These are phyloP conservation scores for Kodamaea lidongshanica DNA, from an alignment of 805 yeast genomes.

Conservation along the genomic window DNA sequence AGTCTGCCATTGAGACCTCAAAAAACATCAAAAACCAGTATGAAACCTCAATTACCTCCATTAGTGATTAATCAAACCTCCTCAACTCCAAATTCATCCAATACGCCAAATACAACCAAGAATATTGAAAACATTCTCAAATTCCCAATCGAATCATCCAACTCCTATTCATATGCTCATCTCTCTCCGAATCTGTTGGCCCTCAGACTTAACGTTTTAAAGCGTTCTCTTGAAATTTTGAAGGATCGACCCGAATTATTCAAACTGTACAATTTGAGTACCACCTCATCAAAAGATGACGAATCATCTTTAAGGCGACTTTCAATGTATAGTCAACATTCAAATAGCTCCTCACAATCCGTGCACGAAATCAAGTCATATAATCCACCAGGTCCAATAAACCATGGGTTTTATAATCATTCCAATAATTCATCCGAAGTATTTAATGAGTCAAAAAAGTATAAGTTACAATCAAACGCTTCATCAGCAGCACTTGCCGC, in stretches of 20 bases:
- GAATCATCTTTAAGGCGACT: constrained; percentile 8
- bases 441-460: constrained; percentile 11
- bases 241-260: constrained; percentile 54
- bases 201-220: constrained; percentile 64
- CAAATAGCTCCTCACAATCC: constrained; percentile 8
- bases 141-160: constrained; percentile 75
- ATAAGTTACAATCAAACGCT: constrained; percentile 31
- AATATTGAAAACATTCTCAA: constrained; percentile 39
- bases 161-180: constrained; percentile 80
- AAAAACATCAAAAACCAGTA: not conserved
- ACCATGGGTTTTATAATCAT: constrained; percentile 9
- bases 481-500: constrained; percentile 45
- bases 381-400: constrained; percentile 7
- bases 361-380: constrained; percentile 4
- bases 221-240: constrained; percentile 68
- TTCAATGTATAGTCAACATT: constrained; percentile 8
- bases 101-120: constrained; percentile 6
- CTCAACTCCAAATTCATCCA: constrained; percentile 7
- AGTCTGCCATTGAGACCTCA: not conserved
- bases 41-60: not conserved
- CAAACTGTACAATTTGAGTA: constrained; percentile 15
- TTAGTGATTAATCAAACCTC: constrained; percentile 2
- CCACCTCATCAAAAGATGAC: no score
- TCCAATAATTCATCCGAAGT: constrained; percentile 16
- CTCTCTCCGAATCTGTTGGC: constrained; percentile 77